Evolutionary conservation across 202 grass and related monocot genomes (phyloP), one percentile per base, ranked within the genome.

Genomic region (Setaria viridis): DNA sequence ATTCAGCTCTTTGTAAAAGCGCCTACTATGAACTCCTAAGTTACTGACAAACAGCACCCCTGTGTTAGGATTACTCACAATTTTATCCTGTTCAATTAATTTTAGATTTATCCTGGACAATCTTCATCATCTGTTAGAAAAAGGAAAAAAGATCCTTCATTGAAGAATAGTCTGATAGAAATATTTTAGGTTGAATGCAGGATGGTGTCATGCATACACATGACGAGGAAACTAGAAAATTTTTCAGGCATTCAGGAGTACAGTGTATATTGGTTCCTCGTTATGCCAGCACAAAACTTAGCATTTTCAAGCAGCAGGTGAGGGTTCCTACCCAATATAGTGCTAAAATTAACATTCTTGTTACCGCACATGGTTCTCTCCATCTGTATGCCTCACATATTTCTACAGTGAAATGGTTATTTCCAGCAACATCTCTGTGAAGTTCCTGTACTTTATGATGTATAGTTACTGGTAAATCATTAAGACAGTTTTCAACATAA

Each of bases 271-370:
- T 94, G 55, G 78, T 84, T 76, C 88, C 92, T 51, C 86, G 92
- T 35, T 94, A 94, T 81, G 92, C 86, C 33, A 94, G 92, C 57
- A 94, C 59, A n/a, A 94, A 94, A 83, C 89, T 94, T 67, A 94
- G 92, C 86, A 94, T 94, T 84, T 88, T 94, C 83, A 94, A 94
- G 89, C 92, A 94, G 54, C 89, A 94, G 85, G 92, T 91, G 70
- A 57, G 85, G 33, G 45, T 80, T 43, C 60, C 20, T 51, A 37
- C 50, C 19, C 34, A 54, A 11, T 80, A 7, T 55, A 42, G 17
- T 67, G 47, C 4, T 68, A 55, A 29, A 43, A 41, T 70, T 41
- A 81, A 42, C 13, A 42, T 19, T 8, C 3, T 6, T 56, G n/a
- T 33, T 32, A 63, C 29, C 46, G 56, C 41, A 17, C n/a, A 17